Evolutionary conservation across 1,139 yeast genomes (phyloP), one percentile per base, ranked within the genome.

Genomic region (Lodderomyces beijingensis): DNA sequence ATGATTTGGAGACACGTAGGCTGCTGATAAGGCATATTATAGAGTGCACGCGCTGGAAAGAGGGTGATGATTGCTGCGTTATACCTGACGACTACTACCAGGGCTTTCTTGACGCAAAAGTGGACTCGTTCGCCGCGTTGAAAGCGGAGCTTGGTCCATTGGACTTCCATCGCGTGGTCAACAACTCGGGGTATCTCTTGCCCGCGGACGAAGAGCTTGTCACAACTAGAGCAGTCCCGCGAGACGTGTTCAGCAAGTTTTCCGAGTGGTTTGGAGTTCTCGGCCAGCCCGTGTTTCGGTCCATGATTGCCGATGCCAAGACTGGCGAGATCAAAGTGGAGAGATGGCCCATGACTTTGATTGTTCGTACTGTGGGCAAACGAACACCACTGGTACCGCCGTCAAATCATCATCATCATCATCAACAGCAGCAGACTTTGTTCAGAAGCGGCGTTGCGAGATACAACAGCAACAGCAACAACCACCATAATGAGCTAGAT

Each of bases 261-360:
- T 50, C 51, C 1, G 59, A 63, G 17, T 75, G 82, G 80, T 79
- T 78, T 51, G 84, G 82, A 0, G 32, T 71, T 11, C 44, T 54
- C 3, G 67, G 69, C 0, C 49, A 49, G 5, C 75, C 81, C 0
- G 64, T 79, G 1, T 48, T 61, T 4, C 66, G 88, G 20, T 58
- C 59, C 19, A 48, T 76, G 4, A 50, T 76, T 5, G 39, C 51
- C 13, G 66, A 69, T 39, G 50, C 52, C 4, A 52, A 55, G 10
- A 56, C 62, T 6, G 73, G 70, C 0, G 43, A 52, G 8, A 51
- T 62, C 23, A 61, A 59, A 12, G 63, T 82, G 19, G 88, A 81
- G 46, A 60, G 70, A 32, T 61, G 60, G 36, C 79, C 78, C 18
- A 14, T 28, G n/a, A 50, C 55, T 13, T 74, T 79, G 38, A 49